phyloP scores from a whole-genome alignment of 768 basidiomycete species.

The Amanita polypyramis region DNA sequence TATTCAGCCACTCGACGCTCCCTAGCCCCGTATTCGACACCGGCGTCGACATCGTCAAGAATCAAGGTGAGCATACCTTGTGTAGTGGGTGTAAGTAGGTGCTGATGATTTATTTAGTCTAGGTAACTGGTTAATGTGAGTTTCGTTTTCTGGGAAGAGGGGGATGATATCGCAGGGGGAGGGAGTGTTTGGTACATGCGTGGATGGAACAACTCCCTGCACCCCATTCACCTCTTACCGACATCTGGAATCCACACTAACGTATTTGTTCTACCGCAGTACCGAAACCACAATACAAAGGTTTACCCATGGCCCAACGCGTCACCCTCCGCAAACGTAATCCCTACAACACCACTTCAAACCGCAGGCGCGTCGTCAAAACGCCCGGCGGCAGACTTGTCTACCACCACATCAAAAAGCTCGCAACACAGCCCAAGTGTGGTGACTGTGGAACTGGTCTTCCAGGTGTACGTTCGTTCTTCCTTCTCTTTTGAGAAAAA shows the following conservation, averaged over 20 bases:
- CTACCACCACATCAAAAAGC: slow-evolving; percentile 97
- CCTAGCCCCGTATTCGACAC: slow-evolving; percentile 26
- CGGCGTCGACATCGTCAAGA: slow-evolving; percentile 54
- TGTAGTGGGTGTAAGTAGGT: background rate
- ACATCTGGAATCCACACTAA: background rate
- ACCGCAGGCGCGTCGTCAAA: slow-evolving; percentile 91
- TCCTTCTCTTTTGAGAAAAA: background rate
- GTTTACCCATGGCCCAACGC: slow-evolving; percentile 80
- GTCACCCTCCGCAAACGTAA: slow-evolving; percentile 98
- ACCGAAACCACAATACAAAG: background rate
- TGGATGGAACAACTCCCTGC: no score
- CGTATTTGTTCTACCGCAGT: background rate
- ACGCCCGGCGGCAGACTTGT: slow-evolving; percentile 98
- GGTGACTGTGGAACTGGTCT: slow-evolving; percentile 96
- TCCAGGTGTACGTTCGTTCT: slow-evolving; percentile 64
- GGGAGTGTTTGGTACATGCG: no score
- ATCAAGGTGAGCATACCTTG: slow-evolving; percentile 34
- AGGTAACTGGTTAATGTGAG: slow-evolving; percentile 24
- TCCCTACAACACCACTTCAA: slow-evolving; percentile 96
- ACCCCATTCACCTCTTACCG: no score
- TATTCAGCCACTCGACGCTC: slow-evolving; percentile 15
- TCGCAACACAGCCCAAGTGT: slow-evolving; percentile 85
- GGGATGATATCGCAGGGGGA: no score
- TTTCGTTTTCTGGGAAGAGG: slow-evolving; percentile 4
- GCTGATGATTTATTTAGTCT: background rate